phyloP scores from a whole-genome alignment of 2,329 filamentous ascomycete species.

The Clarireedia sp. region DNA sequence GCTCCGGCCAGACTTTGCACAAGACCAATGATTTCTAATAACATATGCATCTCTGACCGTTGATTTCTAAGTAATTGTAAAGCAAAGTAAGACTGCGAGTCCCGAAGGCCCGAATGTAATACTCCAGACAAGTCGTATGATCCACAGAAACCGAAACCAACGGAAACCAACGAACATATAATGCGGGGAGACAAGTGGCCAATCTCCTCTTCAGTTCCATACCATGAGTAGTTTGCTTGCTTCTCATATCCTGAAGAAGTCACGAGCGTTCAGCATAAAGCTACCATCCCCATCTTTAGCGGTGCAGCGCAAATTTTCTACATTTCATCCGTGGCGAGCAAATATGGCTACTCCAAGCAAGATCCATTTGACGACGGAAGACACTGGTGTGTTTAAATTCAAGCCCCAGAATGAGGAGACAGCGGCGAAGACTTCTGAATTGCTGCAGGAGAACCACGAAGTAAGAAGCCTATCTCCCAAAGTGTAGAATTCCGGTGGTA shows the following conservation, averaged over 20 bases:
- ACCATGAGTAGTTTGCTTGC: background rate
- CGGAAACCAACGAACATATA: too few species aligned
- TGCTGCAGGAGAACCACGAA: conserved; percentile 71
- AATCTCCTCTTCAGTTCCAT: background rate
- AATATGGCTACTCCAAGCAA: conserved; percentile 30
- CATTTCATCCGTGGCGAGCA: conserved; percentile 13
- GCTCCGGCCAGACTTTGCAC: too few species aligned
- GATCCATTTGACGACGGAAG: conserved; percentile 40
- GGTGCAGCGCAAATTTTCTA: conserved; percentile 3
- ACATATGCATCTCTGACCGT: too few species aligned
- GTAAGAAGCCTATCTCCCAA: conserved; percentile 22
- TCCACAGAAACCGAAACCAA: too few species aligned
- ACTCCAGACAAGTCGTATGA: too few species aligned
- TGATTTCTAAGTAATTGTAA: too few species aligned
- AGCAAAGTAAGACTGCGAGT: too few species aligned
- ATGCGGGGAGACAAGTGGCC: too few species aligned
- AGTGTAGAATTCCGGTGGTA: background rate
- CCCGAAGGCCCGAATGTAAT: too few species aligned
- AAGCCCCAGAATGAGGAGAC: conserved; percentile 42
- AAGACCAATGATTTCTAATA: too few species aligned
- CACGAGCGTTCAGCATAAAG: background rate
- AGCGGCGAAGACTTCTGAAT: conserved; percentile 53
- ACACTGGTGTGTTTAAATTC: conserved; percentile 43
- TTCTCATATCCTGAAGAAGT: background rate
- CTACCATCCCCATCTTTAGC: too few species aligned